These are phyloP conservation scores for Nidularia pulvinata DNA, from an alignment of 768 basidiomycete species.

Conservation along the genomic window DNA sequence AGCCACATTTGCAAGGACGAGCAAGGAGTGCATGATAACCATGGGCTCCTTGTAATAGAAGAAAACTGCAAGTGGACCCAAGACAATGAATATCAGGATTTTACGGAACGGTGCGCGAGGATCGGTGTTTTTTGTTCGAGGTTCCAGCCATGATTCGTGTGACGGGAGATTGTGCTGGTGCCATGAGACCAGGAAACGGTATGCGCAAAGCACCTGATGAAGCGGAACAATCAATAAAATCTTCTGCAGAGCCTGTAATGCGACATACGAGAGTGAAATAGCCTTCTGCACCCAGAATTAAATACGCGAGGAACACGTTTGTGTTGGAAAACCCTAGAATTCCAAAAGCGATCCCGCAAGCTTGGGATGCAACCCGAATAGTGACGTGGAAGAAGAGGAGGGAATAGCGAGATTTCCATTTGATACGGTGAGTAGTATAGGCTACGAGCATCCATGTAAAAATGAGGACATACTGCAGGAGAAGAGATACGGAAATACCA, in stretches of 20 bases:
- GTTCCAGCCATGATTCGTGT: conserved; percentile 31
- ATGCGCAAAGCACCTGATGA: conserved; percentile 24
- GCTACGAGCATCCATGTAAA: conserved; percentile 23
- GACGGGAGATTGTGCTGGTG: conserved; percentile 26
- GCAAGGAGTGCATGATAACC: conserved; percentile 24
- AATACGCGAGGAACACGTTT: conserved; percentile 25
- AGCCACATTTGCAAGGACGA: conserved; percentile 25
- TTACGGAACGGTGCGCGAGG: conserved; percentile 3
- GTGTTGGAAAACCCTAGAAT: conserved; percentile 22
- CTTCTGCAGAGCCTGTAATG: background rate
- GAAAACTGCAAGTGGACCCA: conserved; percentile 20
- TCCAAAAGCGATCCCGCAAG: conserved; percentile 30
- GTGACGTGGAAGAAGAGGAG: conserved; percentile 27
- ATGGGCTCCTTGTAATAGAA: conserved; percentile 19
- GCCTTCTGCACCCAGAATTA: conserved; percentile 12
- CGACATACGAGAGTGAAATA: conserved; percentile 4
- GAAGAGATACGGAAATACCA: background rate
- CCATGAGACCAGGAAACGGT: conserved; percentile 32
- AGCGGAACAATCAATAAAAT: background rate
- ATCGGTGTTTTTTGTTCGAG: conserved; percentile 13
- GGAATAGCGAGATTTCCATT: conserved; percentile 25
- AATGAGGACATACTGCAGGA: conserved; percentile 21
- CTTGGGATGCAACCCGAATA: conserved; percentile 30
- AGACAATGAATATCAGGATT: conserved; percentile 9
- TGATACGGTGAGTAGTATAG: conserved; percentile 21